Evolutionary conservation across 306 rosid species (phyloP).

Genomic region (Arachis hypogaea): DNA sequence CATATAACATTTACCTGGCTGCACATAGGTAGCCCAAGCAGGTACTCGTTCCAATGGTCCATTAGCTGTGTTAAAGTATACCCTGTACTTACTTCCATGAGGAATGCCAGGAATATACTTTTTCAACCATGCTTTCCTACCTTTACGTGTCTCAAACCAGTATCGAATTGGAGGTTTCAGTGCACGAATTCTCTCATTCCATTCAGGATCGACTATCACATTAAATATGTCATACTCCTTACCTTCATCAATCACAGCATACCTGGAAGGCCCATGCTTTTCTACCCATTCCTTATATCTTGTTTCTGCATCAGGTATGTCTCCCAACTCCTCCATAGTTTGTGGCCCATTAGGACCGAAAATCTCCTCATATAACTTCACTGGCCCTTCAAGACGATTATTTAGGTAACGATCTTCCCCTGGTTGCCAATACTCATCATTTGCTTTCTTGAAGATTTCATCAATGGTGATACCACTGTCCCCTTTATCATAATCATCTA

Average conservation of each 20-base stretch:
- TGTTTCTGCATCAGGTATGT: conserved; percentile 90
- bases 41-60: conserved; percentile 94
- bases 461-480: conserved; percentile 86
- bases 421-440: conserved; percentile 93
- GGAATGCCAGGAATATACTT: conserved; percentile 84
- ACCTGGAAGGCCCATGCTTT: conserved; percentile 65
- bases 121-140: conserved; percentile 92
- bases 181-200: conserved; percentile 58
- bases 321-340: conserved; percentile 74
- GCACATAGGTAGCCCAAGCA: conserved; percentile 99
- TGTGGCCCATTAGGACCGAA: conserved; percentile 99
- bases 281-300: conserved; percentile 85
- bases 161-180: conserved; percentile 81
- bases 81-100: conserved; percentile 96
- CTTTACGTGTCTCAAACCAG: conserved; percentile 95
- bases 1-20: conserved; percentile 66
- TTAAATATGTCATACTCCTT: conserved; percentile 84
- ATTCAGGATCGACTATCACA: conserved; percentile 67
- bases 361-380: conserved; percentile 81
- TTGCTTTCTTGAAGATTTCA: conserved; percentile 75
- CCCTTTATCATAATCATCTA: conserved; percentile 91
- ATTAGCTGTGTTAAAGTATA: conserved; percentile 89
- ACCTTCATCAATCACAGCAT: conserved; percentile 77
- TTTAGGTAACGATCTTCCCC: conserved; percentile 86
- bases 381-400: conserved; percentile 77